Conservation (phyloP, 805 yeast genomes). For the Phaffomyces antillensis region DNA sequence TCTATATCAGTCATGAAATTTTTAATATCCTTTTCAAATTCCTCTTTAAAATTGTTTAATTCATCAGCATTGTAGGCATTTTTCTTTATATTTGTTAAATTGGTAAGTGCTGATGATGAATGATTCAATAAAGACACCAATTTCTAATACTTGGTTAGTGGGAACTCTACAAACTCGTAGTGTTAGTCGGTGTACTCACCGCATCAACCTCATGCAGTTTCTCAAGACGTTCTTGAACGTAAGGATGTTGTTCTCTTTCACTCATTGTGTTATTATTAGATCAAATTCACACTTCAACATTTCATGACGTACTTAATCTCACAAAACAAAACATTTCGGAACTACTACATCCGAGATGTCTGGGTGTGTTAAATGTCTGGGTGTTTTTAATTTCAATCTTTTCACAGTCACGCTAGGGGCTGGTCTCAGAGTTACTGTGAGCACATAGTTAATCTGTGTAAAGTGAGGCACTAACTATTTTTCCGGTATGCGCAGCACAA, state of each 20-base stretch:
- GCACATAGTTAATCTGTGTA: conserved; percentile 19
- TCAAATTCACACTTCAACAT: too few relatives aligned
- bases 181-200: conserved; percentile 12
- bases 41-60: conserved; percentile 25
- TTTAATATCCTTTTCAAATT: conserved; percentile 37
- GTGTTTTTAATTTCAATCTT: not conserved
- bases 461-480: conserved; percentile 18
- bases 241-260: conserved; percentile 24
- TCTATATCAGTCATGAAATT: conserved; percentile 49
- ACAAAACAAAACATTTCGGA: too few relatives aligned
- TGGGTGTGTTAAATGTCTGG: conserved; percentile 1
- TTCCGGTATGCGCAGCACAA: conserved; percentile 5
- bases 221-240: conserved; percentile 44
- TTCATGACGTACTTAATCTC: too few relatives aligned
- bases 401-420: conserved; percentile 12
- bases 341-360: too few relatives aligned
- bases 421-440: conserved; percentile 15
- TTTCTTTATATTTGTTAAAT: conserved; percentile 29
- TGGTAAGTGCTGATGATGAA: conserved; percentile 40
- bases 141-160: conserved; percentile 19
- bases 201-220: conserved; percentile 45
- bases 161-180: not conserved
- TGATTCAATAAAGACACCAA: conserved; percentile 45
- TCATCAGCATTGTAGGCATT: conserved; percentile 17
- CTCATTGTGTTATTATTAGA: conserved; percentile 1